phyloP scores from a whole-genome alignment of 2,329 filamentous ascomycete species.

The Penicillium sp. region DNA sequence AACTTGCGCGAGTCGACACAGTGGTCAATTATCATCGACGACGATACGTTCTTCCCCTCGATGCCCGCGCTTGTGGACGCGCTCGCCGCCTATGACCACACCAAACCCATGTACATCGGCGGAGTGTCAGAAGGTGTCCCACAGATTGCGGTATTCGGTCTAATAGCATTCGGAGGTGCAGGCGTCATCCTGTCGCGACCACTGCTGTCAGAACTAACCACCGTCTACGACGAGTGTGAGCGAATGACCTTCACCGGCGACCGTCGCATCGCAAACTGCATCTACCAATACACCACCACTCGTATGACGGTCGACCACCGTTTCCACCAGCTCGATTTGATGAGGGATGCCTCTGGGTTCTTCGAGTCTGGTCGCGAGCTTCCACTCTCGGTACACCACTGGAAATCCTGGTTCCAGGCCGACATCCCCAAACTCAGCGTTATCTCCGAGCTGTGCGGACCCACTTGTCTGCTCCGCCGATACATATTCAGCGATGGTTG shows the following conservation, averaged over 20 bases:
- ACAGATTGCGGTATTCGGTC: slow-evolving; percentile 54
- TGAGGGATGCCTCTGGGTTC: slow-evolving; percentile 57
- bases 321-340: slow-evolving; percentile 60
- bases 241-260: slow-evolving; percentile 52
- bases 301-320: slow-evolving; percentile 57
- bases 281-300: slow-evolving; percentile 56
- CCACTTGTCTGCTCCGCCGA: slow-evolving; percentile 57
- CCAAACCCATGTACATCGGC: slow-evolving; percentile 55
- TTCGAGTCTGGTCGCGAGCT: slow-evolving; percentile 56
- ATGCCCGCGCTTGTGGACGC: slow-evolving; percentile 52
- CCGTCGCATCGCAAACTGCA: slow-evolving; percentile 58
- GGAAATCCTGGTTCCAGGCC: slow-evolving; percentile 60
- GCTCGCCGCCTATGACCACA: slow-evolving; percentile 51
- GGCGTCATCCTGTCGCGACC: slow-evolving; percentile 60
- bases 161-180: slow-evolving; percentile 63
- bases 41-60: slow-evolving; percentile 64
- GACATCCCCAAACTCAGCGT: slow-evolving; percentile 53
- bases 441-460: slow-evolving; percentile 56
- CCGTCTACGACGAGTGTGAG: slow-evolving; percentile 53
- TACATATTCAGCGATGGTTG: slow-evolving; percentile 49
- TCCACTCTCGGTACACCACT: slow-evolving; percentile 63
- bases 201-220: slow-evolving; percentile 50
- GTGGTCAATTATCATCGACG: slow-evolving; percentile 61
- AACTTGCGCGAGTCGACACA: slow-evolving; percentile 47
- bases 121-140: slow-evolving; percentile 58